phyloP scores from a whole-genome alignment of 768 basidiomycete genomes.

The Amanita pseudoporphyria region DNA sequence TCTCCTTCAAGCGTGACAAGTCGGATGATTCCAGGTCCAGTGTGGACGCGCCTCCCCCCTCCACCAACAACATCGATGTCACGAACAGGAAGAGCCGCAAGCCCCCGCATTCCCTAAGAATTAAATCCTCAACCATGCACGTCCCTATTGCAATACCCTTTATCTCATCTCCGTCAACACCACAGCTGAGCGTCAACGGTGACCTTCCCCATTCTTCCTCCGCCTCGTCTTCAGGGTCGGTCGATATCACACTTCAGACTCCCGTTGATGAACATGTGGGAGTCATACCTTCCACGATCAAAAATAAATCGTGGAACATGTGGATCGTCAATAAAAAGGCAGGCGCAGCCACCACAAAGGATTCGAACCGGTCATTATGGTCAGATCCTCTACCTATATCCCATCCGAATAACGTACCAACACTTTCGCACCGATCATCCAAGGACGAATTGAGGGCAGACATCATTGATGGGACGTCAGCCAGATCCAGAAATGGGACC shows the following conservation, averaged over 20 bases:
- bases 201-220: conserved; percentile 39
- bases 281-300: conserved; percentile 23
- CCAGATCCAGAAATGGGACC: conserved; percentile 27
- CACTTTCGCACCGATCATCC: neutral
- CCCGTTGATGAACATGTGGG: conserved; percentile 45
- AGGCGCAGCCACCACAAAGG: neutral
- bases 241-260: conserved; percentile 44
- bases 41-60: conserved; percentile 7
- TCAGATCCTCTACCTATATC: conserved; percentile 7
- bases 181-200: conserved; percentile 23
- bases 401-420: neutral
- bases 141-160: conserved; percentile 13
- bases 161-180: conserved; percentile 18
- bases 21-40: conserved; percentile 19
- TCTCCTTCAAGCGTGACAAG: conserved; percentile 37
- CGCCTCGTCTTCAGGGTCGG: conserved; percentile 46
- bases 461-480: conserved; percentile 23
- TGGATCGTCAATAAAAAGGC: conserved; percentile 31
- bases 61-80: conserved; percentile 8
- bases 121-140: conserved; percentile 5
- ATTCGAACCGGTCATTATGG: neutral
- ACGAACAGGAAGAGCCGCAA: conserved; percentile 11
- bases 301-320: conserved; percentile 40
- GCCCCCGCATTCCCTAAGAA: conserved; percentile 8
- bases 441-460: neutral